phyloP scores from a whole-genome alignment of 768 basidiomycete genomes.

The Mycena olivaceomarginata region DNA sequence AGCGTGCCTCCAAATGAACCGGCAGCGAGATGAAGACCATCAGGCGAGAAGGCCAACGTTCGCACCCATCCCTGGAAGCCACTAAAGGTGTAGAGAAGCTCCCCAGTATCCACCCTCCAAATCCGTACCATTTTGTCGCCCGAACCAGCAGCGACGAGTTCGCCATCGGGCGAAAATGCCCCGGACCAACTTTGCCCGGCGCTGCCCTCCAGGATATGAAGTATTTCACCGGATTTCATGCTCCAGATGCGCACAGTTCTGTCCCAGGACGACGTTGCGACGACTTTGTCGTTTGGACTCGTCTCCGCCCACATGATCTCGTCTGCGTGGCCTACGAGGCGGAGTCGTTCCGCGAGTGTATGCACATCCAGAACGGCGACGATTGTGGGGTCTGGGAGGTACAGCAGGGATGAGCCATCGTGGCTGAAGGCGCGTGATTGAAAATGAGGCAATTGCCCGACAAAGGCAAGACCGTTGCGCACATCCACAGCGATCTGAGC shows the following conservation, averaged over 20 bases:
- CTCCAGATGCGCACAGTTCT: constrained; percentile 46
- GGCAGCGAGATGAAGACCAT: constrained; percentile 31
- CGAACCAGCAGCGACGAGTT: constrained; percentile 43
- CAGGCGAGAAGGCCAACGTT: constrained; percentile 39
- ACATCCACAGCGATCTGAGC: constrained; percentile 8
- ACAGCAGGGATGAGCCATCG: constrained; percentile 31
- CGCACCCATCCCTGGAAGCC: constrained; percentile 36
- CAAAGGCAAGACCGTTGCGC: constrained; percentile 8
- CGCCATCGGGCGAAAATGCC: constrained; percentile 48
- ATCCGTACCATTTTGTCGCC: constrained; percentile 41
- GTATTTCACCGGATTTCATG: constrained; percentile 28
- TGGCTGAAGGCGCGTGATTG: constrained; percentile 24
- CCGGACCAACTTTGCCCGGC: constrained; percentile 37
- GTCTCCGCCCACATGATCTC: constrained; percentile 7
- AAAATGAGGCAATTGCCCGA: background rate
- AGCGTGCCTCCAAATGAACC: constrained; percentile 22
- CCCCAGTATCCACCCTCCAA: constrained; percentile 44
- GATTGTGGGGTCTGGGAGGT: background rate
- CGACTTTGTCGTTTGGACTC: constrained; percentile 36
- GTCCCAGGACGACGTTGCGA: constrained; percentile 46
- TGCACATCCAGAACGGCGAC: constrained; percentile 15
- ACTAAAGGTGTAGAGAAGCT: constrained; percentile 37
- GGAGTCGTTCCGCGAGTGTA: constrained; percentile 23
- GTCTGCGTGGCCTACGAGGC: constrained; percentile 41
- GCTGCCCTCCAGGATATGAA: constrained; percentile 34